Conservation (phyloP, 176 grass and related monocot species). For the Urochloa ruziziensis region DNA sequence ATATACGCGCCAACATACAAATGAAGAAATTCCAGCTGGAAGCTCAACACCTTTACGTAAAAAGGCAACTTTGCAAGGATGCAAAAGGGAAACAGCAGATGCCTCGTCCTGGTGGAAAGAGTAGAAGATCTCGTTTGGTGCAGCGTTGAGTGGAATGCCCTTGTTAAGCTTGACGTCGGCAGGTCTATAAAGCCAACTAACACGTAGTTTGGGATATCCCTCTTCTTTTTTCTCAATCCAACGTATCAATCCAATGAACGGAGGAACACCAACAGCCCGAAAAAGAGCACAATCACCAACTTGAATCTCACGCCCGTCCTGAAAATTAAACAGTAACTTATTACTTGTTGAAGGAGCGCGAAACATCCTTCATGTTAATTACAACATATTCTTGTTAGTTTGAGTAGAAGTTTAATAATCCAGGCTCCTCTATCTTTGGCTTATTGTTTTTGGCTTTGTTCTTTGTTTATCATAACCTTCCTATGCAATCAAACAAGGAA, state of each 20-base stretch:
- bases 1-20: constrained; percentile 77
- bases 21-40: constrained; percentile 70
- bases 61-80: constrained; percentile 89
- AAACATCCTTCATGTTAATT: neutral
- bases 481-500: neutral
- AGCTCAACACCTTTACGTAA: constrained; percentile 68
- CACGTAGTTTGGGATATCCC: constrained; percentile 52
- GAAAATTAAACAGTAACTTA: constrained; percentile 28
- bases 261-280: constrained; percentile 53
- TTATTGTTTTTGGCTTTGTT: too few relatives aligned
- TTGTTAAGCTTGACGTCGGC: constrained; percentile 75
- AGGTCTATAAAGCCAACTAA: constrained; percentile 87
- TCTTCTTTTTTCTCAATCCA: constrained; percentile 57
- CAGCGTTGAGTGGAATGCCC: constrained; percentile 47
- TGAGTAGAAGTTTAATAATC: neutral
- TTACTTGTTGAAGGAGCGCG: neutral
- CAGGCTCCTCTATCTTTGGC: too few relatives aligned
- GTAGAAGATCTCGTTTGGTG: constrained; percentile 85
- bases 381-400: neutral
- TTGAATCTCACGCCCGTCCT: constrained; percentile 73
- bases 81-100: constrained; percentile 66
- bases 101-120: constrained; percentile 81
- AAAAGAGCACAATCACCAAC: constrained; percentile 79
- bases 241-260: constrained; percentile 81
- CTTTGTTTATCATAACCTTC: too few relatives aligned